These are phyloP conservation scores for Carex myosuroides DNA, from an alignment of 176 grass and related monocot genomes.

Conservation along the genomic window DNA sequence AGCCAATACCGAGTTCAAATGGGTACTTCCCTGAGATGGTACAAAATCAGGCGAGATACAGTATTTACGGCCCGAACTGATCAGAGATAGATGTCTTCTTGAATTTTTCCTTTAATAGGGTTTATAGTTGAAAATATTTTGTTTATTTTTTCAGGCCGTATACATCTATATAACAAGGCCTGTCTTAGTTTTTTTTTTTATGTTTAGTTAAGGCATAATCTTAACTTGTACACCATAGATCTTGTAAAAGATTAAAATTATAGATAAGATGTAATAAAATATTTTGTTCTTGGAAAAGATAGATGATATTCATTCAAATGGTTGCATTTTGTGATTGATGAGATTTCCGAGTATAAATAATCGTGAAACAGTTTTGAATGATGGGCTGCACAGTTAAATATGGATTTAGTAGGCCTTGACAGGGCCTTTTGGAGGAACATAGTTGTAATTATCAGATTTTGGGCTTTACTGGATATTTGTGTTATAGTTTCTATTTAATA, in stretches of 20 bases:
- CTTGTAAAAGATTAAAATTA: conserved; percentile 11
- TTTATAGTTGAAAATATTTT: conserved; percentile 8
- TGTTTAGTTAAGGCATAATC: not conserved
- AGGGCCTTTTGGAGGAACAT: not conserved
- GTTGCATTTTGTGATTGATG: not conserved
- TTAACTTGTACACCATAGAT: conserved; percentile 9
- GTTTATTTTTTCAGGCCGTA: conserved; percentile 13
- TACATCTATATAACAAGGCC: not conserved
- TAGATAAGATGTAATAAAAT: not conserved
- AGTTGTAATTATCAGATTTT: too few species aligned
- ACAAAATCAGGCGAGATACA: not conserved
- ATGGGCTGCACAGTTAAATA: not conserved
- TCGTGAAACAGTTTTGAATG: not conserved
- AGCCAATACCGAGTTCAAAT: conserved; percentile 6
- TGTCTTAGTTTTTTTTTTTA: not conserved
- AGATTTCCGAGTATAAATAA: not conserved
- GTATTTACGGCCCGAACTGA: not conserved
- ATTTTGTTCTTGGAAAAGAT: not conserved
- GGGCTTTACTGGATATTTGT: too few species aligned
- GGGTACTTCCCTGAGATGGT: not conserved
- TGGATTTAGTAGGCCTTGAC: not conserved
- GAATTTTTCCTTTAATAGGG: not conserved
- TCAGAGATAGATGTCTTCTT: not conserved
- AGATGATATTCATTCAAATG: not conserved
- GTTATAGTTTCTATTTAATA: too few species aligned